Evolutionary conservation across 164 flowering plant species (phyloP), one percentile per base, ranked within the genome.

Genomic region (Dillenia suffruticosa): DNA sequence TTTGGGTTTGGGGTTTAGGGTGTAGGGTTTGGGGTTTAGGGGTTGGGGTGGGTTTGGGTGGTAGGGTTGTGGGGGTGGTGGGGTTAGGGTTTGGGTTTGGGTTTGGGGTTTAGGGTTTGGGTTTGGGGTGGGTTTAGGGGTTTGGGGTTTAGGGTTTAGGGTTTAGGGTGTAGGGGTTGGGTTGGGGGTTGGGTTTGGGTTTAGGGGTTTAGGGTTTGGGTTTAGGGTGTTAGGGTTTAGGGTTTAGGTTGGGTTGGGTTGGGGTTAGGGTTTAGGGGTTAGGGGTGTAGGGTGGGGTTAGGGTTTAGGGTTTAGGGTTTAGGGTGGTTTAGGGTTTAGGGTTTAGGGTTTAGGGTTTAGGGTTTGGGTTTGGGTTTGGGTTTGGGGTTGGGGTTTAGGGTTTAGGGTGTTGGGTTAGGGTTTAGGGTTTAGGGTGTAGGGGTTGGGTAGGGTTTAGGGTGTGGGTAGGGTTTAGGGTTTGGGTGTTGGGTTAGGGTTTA

Each of bases 171-270:
- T 68, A 62, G 57, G 66, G 71, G 66, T 62, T 62, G 50, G 57
- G 71, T 62, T 57, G 49, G 56, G 54, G 43, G 62, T 59, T 63
- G 46, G 52, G n/a, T n/a, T 63, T 57, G 72, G 72, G 72, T 57
- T 63, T 69, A 69, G 67, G 72, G 72, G 63, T 63, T 69, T 62
- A 68, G 68, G 72, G 72, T 67, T 63, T 63, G 53, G 54, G 68
- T 67, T 62, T 56, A 58, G 51, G 47, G 63, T 67, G 63, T 69
- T 63, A 57, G 58, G 72, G 72, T 48, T 63, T 63, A 19, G 22
- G 61, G 71, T 51, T 62, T 68, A 52, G 32, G 62, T 51, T 56
- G 26, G 56, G 62, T 56, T 51, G 72, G 72, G 49, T 68, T 68
- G 51, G 63, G 71, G 71, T 68, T 68, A 57, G 53, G 67, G 71